A percentile compares a stretch with the other conserved stretches of the same genome.
phyloP scores from a whole-genome alignment of 495 filamentous ascomycete species.

The Schizothecium vesticola region DNA sequence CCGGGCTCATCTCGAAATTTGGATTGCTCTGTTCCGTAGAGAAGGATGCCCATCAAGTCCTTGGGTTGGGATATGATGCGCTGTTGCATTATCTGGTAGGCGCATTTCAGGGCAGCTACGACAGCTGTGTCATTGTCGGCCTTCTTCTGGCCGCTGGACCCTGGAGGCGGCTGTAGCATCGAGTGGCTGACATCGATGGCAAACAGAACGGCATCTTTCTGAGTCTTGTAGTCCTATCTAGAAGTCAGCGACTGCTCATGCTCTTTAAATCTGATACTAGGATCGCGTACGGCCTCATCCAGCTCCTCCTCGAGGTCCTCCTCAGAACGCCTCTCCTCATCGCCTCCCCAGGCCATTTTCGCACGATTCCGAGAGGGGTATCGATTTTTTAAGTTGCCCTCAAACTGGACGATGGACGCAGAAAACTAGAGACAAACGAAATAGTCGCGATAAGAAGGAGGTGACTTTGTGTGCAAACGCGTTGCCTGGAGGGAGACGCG shows the following conservation, averaged over 20 bases:
- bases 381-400: background rate
- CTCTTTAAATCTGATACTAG: background rate
- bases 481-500: conserved; percentile 15
- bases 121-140: conserved; percentile 63
- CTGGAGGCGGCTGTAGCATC: conserved; percentile 69
- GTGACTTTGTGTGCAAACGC: conserved; percentile 2
- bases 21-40: conserved; percentile 85
- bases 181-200: conserved; percentile 91
- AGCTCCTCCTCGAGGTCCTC: conserved; percentile 67
- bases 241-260: background rate
- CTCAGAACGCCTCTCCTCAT: conserved; percentile 45
- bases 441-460: background rate
- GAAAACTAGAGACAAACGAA: background rate
- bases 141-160: conserved; percentile 60
- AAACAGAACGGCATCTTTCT: conserved; percentile 95
- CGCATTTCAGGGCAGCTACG: conserved; percentile 85
- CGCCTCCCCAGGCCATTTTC: conserved; percentile 38
- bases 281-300: conserved; percentile 59
- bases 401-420: background rate
- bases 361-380: background rate
- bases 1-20: conserved; percentile 70
- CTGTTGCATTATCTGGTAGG: conserved; percentile 93
- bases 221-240: conserved; percentile 72
- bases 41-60: conserved; percentile 96
- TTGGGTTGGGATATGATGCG: conserved; percentile 94